Conservation (phyloP, 2,329 filamentous ascomycete species). For the Cucurbitaria berberidis region DNA sequence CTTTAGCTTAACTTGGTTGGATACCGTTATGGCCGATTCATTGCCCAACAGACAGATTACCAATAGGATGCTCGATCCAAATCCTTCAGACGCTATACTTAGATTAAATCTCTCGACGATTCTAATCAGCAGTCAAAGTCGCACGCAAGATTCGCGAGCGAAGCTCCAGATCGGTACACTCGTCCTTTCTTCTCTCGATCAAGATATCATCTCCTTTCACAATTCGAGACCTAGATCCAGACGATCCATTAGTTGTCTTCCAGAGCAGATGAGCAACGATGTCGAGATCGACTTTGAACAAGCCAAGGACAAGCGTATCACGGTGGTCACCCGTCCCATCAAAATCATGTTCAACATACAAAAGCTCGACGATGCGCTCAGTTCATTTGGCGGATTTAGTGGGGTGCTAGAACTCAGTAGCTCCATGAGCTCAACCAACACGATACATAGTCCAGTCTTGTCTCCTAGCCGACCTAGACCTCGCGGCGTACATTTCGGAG, state of each 20-base stretch:
- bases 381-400: slow-evolving; percentile 89
- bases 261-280: slow-evolving; percentile 37
- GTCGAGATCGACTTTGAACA: slow-evolving; percentile 43
- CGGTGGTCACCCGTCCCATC: slow-evolving; percentile 77
- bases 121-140: slow-evolving; percentile 29
- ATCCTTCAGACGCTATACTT: slow-evolving; percentile 39
- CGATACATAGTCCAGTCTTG: slow-evolving; percentile 48
- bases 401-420: slow-evolving; percentile 87
- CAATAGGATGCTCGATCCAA: slow-evolving; percentile 24
- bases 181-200: slow-evolving; percentile 55
- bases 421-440: slow-evolving; percentile 78
- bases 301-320: slow-evolving; percentile 51
- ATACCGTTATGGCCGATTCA: slow-evolving; percentile 36
- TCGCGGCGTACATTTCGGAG: slow-evolving; percentile 65
- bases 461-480: slow-evolving; percentile 40
- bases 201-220: slow-evolving; percentile 61
- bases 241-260: slow-evolving; percentile 25
- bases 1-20: slow-evolving; percentile 41
- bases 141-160: slow-evolving; percentile 16
- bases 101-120: slow-evolving; percentile 31
- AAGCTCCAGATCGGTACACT: slow-evolving; percentile 52
- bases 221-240: slow-evolving; percentile 30
- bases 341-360: slow-evolving; percentile 78
- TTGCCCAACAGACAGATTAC: slow-evolving; percentile 9
- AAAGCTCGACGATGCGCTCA: slow-evolving; percentile 82